Evolutionary conservation across 345 rosid genomes (phyloP), one percentile per base, ranked within the genome.

Genomic region (Melaleuca quinquenervia): DNA sequence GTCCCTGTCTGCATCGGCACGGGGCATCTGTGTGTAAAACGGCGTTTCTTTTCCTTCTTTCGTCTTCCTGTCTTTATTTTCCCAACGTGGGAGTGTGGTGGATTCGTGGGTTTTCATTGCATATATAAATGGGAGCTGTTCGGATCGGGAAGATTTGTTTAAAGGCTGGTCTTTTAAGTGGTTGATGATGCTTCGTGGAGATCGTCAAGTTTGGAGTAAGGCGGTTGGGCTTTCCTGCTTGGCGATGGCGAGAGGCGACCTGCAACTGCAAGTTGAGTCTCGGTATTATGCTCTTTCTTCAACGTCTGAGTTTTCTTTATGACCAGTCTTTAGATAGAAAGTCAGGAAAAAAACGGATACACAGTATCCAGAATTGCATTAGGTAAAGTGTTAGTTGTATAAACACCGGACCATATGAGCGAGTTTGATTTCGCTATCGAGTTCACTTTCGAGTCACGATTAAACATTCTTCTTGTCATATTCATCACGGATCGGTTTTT

Each of bases 1-100:
- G 85, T 89, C 88, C 10, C 85, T 89, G 89, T 91, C 93, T 75
- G 45, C 29, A 85, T 76, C 82, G 62, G 80, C 22, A 5, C 48
- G 1, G 80, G 26, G 7, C 80, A 36, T 70, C 0, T 18, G 75
- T 54, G 4, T 48, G 80, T 44, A 24, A n/a, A n/a, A 2, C 82
- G n/a, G 64, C 1, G 26, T 82, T 26, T 20, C 29, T 56, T 22
- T 45, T 55, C 6, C 10, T 0, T 41, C 78, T 21, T 36, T 70
- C 80, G 80, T 70, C 8, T 36, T 18, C 80, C 26, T 9, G 13
- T 21, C 4, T 18, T 70, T 70, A 36, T 36, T 70, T 70, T 58
- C 48, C 80, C 5, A 18, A 18, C 24, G 80, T 9, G 80, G 48
- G 48, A 70, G 36, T 70, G 56, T 11, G 80, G 36, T 24, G 13